Evolutionary conservation across 2,329 filamentous ascomycete species (phyloP).

Genomic region (Scedosporium dehoogii): DNA sequence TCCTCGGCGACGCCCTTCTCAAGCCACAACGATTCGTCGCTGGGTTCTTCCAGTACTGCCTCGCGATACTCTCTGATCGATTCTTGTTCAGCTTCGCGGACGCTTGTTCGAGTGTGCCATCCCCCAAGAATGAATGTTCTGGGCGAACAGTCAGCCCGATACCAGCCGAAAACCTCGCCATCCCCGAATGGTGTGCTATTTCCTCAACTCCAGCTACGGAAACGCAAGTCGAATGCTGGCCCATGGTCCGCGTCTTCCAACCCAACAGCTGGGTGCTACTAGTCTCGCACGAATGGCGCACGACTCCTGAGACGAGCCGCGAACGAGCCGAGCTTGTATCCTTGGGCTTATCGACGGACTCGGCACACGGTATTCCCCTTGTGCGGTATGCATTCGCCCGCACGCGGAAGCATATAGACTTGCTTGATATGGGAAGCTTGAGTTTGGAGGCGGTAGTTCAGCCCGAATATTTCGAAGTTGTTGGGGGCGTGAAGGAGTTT

Average conservation of each 20-base stretch:
- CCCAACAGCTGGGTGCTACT: slow-evolving; percentile 4
- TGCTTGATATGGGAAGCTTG: background rate
- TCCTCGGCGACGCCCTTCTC: slow-evolving; percentile 4
- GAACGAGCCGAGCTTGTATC: background rate
- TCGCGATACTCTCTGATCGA: background rate
- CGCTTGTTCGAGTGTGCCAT: background rate
- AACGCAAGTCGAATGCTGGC: background rate
- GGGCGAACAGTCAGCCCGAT: background rate
- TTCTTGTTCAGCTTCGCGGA: slow-evolving; percentile 3
- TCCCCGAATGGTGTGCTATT: background rate
- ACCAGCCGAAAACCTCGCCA: background rate
- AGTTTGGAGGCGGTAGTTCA: background rate
- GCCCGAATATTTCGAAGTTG: background rate
- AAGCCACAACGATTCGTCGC: background rate
- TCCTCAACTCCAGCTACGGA: background rate
- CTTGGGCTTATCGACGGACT: background rate
- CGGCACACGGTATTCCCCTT: background rate
- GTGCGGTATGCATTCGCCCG: background rate
- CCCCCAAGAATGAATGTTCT: background rate
- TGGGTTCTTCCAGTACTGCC: slow-evolving; percentile 4
- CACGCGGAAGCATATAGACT: background rate
- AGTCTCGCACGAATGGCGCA: slow-evolving; percentile 5
- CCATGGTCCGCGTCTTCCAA: background rate
- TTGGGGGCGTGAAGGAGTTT: background rate
- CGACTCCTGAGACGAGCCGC: background rate